A percentile compares a stretch with the other conserved stretches of the same genome.
These are phyloP conservation scores for Isabelozyma pseudorhagii DNA, from an alignment of 805 yeast genomes.

Conservation along the genomic window DNA sequence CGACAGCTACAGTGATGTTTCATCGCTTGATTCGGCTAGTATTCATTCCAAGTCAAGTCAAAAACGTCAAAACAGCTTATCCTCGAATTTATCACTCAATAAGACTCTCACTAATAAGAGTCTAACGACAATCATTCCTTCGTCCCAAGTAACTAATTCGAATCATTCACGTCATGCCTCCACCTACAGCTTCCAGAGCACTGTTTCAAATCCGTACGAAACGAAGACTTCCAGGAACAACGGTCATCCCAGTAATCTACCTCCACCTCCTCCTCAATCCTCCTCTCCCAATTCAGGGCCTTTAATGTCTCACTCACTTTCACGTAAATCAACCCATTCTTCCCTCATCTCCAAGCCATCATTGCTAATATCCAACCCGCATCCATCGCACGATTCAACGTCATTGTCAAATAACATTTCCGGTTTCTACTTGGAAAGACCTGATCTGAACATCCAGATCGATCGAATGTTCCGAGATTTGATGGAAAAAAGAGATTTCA, in stretches of 20 bases:
- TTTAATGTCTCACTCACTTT: constrained; percentile 3
- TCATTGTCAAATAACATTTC: constrained; percentile 8
- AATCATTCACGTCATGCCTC: constrained; percentile 39
- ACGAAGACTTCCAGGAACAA: constrained; percentile 14
- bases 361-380: constrained; percentile 7
- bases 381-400: constrained; percentile 9
- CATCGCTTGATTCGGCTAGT: constrained; percentile 31
- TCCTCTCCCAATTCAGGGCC: constrained; percentile 5
- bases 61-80: constrained; percentile 9
- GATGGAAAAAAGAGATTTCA: constrained; percentile 81
- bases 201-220: constrained; percentile 25
- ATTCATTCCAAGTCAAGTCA: constrained; percentile 8
- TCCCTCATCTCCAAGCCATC: constrained; percentile 27
- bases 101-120: constrained; percentile 12
- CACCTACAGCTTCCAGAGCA: constrained; percentile 31
- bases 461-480: constrained; percentile 74
- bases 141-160: constrained; percentile 26
- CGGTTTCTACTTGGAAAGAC: constrained; percentile 55
- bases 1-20: constrained; percentile 21
- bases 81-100: constrained; percentile 6
- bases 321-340: constrained; percentile 19
- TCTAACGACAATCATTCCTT: constrained; percentile 20
- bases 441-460: constrained; percentile 61
- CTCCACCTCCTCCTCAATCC: constrained; percentile 13
- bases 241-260: constrained; percentile 3